These are phyloP conservation scores for Funneliformis geosporum DNA, from an alignment of 192 early-diverging fungal genomes.

Conservation along the genomic window DNA sequence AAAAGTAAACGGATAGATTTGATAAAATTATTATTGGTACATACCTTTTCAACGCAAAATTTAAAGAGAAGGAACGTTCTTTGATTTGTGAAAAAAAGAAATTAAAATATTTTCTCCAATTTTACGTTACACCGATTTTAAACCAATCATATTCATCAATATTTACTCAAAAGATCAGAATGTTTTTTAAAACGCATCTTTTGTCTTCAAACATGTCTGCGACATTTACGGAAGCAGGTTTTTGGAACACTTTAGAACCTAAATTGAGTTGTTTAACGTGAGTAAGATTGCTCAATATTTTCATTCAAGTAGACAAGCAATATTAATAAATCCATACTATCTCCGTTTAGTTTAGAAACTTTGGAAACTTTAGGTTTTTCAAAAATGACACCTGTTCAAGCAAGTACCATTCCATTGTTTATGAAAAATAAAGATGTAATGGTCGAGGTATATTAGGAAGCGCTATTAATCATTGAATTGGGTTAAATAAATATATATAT, in stretches of 20 bases:
- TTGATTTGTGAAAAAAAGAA: not conserved
- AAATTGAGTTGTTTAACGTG: slow-evolving; percentile 52
- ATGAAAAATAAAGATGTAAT: slow-evolving; percentile 94
- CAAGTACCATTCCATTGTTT: slow-evolving; percentile 88
- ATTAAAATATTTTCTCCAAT: not conserved
- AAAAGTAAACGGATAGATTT: not conserved
- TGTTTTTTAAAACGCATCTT: not conserved
- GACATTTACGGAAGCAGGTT: slow-evolving; percentile 45
- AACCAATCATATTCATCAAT: not conserved
- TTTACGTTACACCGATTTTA: not conserved
- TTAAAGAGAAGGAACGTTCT: not conserved
- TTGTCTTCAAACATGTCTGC: not conserved
- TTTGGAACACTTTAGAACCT: slow-evolving; percentile 65
- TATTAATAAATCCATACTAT: not conserved
- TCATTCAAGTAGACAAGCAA: not conserved
- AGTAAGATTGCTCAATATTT: not conserved
- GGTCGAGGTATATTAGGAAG: slow-evolving; percentile 63
- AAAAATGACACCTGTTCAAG: slow-evolving; percentile 94
- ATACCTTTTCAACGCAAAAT: not conserved
- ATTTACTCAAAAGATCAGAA: not conserved
- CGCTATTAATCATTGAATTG: too few species aligned
- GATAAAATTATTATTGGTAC: not conserved
- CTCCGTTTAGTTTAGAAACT: slow-evolving; percentile 58
- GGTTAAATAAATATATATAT: too few species aligned
- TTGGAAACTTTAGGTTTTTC: slow-evolving; percentile 71